Evolutionary conservation across 2,329 filamentous ascomycete species (phyloP).

Genomic region (Bipolaris victoriae): DNA sequence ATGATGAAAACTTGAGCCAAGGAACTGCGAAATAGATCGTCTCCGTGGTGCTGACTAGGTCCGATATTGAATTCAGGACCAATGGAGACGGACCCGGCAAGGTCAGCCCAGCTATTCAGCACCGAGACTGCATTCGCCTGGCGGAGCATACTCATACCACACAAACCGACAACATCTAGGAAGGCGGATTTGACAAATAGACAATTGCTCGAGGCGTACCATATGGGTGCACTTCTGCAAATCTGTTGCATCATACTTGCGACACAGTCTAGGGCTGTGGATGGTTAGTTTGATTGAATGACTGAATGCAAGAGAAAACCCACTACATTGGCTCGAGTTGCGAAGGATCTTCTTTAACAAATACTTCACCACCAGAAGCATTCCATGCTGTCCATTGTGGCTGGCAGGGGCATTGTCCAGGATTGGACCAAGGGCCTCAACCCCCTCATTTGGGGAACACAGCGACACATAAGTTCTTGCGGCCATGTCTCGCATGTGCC

Average conservation of each 20-base stretch:
- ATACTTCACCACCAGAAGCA: conserved; percentile 42
- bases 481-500: conserved; percentile 83
- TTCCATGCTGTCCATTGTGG: conserved; percentile 42
- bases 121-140: conserved; percentile 24
- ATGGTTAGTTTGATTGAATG: conserved; percentile 1
- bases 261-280: conserved; percentile 25
- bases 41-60: conserved; percentile 13
- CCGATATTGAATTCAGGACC: conserved; percentile 28
- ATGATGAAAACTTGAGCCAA: conserved; percentile 33
- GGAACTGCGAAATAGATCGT: conserved; percentile 28
- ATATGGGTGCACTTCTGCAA: conserved; percentile 13
- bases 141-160: conserved; percentile 31
- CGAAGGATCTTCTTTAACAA: conserved; percentile 34
- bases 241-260: conserved; percentile 30
- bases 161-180: conserved; percentile 44
- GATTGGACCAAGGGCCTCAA: conserved; percentile 27
- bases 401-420: conserved; percentile 20
- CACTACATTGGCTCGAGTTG: conserved; percentile 16
- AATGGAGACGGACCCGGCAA: conserved; percentile 26
- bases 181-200: conserved; percentile 45
- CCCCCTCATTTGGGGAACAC: conserved; percentile 30
- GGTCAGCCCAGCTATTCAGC: conserved; percentile 28
- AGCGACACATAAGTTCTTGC: conserved; percentile 67
- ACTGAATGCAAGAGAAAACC: conserved; percentile 1
- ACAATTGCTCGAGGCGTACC: conserved; percentile 34